phyloP scores from a whole-genome alignment of 106 monocot species.

The Xerophyta viscosa region DNA sequence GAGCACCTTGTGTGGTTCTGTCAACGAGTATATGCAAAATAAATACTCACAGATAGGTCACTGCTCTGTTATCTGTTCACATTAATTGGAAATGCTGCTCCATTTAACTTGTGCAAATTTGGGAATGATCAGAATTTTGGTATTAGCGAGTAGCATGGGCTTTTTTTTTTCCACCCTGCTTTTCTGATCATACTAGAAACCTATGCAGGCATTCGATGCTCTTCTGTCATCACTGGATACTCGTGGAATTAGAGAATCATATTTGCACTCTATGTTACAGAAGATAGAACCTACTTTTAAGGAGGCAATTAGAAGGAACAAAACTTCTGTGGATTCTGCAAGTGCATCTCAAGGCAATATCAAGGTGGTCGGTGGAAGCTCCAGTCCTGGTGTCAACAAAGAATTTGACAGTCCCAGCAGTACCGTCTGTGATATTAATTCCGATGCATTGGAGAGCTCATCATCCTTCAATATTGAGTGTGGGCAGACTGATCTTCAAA shows the following conservation, averaged over 20 bases:
- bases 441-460: slow-evolving; percentile 37
- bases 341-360: slow-evolving; percentile 11
- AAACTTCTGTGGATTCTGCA: slow-evolving; percentile 4
- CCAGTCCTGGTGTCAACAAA: slow-evolving; percentile 32
- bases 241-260: slow-evolving; percentile 85
- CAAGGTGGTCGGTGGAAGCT: slow-evolving; percentile 19
- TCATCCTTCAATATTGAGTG: slow-evolving; percentile 66
- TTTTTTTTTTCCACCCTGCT: no score
- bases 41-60: no score
- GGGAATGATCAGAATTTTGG: no score
- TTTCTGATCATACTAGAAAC: not conserved
- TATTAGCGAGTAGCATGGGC: no score
- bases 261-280: slow-evolving; percentile 87
- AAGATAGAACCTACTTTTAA: slow-evolving; percentile 78
- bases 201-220: slow-evolving; percentile 73
- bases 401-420: slow-evolving; percentile 58
- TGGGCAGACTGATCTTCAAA: slow-evolving; percentile 62
- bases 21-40: no score
- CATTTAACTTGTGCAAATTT: no score
- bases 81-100: no score
- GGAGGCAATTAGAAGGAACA: slow-evolving; percentile 49
- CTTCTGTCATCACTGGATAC: slow-evolving; percentile 71
- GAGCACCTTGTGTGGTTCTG: no score
- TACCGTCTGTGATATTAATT: slow-evolving; percentile 21
- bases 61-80: no score